A percentile compares a stretch with the other conserved stretches of the same genome.
Conservation (phyloP, 2,329 filamentous ascomycete species). For the Neofusicoccum kwambonambiense region DNA sequence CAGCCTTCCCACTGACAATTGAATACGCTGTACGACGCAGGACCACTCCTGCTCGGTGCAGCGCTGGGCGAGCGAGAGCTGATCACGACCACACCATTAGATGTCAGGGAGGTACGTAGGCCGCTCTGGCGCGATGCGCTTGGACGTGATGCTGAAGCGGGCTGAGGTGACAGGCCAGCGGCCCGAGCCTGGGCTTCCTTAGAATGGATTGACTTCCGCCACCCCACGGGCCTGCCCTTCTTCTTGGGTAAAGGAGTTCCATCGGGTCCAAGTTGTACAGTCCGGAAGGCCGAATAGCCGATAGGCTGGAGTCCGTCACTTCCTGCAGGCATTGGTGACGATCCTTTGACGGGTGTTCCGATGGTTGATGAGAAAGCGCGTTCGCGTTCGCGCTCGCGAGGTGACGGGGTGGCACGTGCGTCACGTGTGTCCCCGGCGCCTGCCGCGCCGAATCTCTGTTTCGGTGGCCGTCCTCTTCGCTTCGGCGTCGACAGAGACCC, state of each 20-base stretch:
- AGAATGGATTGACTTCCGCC: conserved; percentile 47
- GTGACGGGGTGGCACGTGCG: conserved; percentile 5
- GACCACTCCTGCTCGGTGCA: conserved; percentile 18
- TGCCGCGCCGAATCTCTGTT: background rate
- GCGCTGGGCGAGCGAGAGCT: conserved; percentile 34
- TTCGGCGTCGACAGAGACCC: background rate
- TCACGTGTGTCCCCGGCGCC: background rate
- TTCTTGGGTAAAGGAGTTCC: conserved; percentile 40
- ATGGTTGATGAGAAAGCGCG: background rate
- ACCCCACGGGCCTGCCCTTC: conserved; percentile 50
- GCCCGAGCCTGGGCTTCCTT: conserved; percentile 28
- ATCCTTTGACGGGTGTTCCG: conserved; percentile 9
- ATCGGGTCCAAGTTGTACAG: conserved; percentile 30
- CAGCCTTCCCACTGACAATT: conserved; percentile 60
- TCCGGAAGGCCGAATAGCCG: conserved; percentile 46
- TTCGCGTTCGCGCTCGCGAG: conserved; percentile 8
- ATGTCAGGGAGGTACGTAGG: background rate
- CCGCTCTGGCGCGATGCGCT: background rate
- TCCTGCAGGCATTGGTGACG: background rate
- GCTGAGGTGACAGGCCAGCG: conserved; percentile 21
- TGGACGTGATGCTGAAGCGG: background rate
- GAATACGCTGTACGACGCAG: conserved; percentile 45
- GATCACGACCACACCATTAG: conserved; percentile 23
- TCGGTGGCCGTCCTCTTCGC: background rate
- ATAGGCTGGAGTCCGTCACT: conserved; percentile 21